These are phyloP conservation scores for Chaetomium cochliodes DNA, from an alignment of 495 filamentous ascomycete species.

Conservation along the genomic window DNA sequence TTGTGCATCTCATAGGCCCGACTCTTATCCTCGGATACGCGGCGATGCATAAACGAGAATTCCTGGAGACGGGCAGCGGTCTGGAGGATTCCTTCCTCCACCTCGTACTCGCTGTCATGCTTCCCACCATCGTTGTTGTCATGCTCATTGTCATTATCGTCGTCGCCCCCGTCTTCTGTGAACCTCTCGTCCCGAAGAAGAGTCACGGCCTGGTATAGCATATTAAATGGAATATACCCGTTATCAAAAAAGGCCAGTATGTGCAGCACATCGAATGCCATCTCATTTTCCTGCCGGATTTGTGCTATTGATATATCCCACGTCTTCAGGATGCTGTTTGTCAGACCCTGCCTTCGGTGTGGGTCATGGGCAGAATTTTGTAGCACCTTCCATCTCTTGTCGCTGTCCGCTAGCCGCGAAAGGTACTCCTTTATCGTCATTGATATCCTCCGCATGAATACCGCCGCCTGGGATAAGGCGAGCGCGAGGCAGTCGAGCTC, in stretches of 20 bases:
- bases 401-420: not conserved
- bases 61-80: conserved; percentile 21
- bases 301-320: conserved; percentile 30
- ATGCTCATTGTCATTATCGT: not conserved
- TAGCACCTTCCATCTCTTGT: not conserved
- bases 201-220: not conserved
- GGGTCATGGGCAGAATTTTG: not conserved
- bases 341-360: not conserved
- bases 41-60: conserved; percentile 23
- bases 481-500: conserved; percentile 33
- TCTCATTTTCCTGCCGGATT: conserved; percentile 27
- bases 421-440: not conserved
- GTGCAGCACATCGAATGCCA: conserved; percentile 26
- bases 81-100: conserved; percentile 12
- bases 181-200: not conserved
- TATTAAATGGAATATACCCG: conserved; percentile 26
- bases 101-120: not conserved
- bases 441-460: not conserved
- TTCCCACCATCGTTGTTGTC: no score
- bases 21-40: not conserved
- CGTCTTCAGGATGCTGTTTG: conserved; percentile 32
- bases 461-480: conserved; percentile 33
- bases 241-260: conserved; percentile 28
- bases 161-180: not conserved
- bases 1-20: conserved; percentile 31